These are phyloP conservation scores for Leonotis leonurus DNA, from an alignment of 257 asterid species.

Conservation along the genomic window DNA sequence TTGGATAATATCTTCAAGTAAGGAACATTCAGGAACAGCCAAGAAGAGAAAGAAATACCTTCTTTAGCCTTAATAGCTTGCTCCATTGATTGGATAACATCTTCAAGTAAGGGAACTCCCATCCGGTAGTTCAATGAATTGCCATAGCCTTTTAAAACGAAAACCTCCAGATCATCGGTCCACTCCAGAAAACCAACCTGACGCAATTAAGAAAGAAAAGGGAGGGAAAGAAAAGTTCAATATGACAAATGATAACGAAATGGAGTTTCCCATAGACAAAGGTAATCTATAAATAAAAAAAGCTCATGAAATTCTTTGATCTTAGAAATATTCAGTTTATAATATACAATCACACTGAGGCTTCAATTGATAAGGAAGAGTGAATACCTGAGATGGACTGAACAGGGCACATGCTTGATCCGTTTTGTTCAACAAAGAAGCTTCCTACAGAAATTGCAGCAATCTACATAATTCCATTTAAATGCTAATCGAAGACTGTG, in stretches of 20 bases:
- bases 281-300: neutral
- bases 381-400: constrained; percentile 67
- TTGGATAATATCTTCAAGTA: no score
- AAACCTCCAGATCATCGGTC: constrained; percentile 90
- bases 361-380: constrained; percentile 10
- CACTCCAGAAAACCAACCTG: constrained; percentile 85
- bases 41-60: constrained; percentile 44
- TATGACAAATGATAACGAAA: neutral
- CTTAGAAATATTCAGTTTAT: neutral
- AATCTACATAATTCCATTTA: neutral
- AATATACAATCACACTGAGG: neutral
- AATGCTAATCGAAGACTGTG: constrained; percentile 5
- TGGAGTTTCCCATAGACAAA: neutral
- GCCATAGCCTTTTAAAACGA: constrained; percentile 85
- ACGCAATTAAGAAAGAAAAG: neutral
- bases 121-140: constrained; percentile 78
- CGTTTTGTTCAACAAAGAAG: constrained; percentile 67
- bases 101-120: constrained; percentile 92
- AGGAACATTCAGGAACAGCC: no score
- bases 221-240: constrained; percentile 8
- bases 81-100: constrained; percentile 89
- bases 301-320: neutral
- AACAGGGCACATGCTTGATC: constrained; percentile 88
- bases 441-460: constrained; percentile 55
- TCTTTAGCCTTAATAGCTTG: constrained; percentile 74